These are phyloP conservation scores for Suillus subaureus DNA, from an alignment of 768 basidiomycete genomes.

Conservation along the genomic window DNA sequence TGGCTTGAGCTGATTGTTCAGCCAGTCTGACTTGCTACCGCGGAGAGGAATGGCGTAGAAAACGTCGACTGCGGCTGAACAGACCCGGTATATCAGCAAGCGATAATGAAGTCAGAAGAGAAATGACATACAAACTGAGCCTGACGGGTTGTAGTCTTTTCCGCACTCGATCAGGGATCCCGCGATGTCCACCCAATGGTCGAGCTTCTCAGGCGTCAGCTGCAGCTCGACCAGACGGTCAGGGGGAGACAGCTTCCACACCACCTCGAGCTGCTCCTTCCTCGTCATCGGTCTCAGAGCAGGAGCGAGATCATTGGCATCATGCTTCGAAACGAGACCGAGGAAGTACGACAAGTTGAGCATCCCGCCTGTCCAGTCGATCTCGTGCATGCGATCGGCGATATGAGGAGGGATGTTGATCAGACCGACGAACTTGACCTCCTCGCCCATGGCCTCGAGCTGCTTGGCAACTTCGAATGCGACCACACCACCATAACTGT, in stretches of 20 bases:
- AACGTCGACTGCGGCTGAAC: slow-evolving; percentile 23
- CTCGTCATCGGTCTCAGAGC: slow-evolving; percentile 22
- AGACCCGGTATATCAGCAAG: slow-evolving; percentile 3
- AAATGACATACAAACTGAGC: slow-evolving; percentile 29
- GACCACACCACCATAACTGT: slow-evolving; percentile 41
- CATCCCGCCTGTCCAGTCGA: slow-evolving; percentile 42
- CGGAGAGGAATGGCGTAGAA: slow-evolving; percentile 31
- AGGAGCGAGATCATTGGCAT: slow-evolving; percentile 24
- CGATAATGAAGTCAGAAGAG: too few relatives aligned
- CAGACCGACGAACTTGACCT: slow-evolving; percentile 37
- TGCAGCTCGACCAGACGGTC: slow-evolving; percentile 31
- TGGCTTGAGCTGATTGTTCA: slow-evolving; percentile 31
- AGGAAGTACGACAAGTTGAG: slow-evolving; percentile 46
- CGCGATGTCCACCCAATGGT: slow-evolving; percentile 34
- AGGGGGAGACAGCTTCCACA: slow-evolving; percentile 31
- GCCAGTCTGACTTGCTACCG: slow-evolving; percentile 32
- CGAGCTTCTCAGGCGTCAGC: slow-evolving; percentile 24
- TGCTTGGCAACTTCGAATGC: slow-evolving; percentile 39
- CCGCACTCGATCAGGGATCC: slow-evolving; percentile 35
- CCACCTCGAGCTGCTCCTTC: slow-evolving; percentile 25
- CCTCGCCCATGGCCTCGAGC: slow-evolving; percentile 30
- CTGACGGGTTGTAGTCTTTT: slow-evolving; percentile 26
- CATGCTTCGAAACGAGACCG: slow-evolving; percentile 33
- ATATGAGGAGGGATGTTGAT: slow-evolving; percentile 41
- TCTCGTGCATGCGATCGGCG: slow-evolving; percentile 43